Conservation (phyloP, 306 rosid genomes). For the Trifolium dubium region DNA sequence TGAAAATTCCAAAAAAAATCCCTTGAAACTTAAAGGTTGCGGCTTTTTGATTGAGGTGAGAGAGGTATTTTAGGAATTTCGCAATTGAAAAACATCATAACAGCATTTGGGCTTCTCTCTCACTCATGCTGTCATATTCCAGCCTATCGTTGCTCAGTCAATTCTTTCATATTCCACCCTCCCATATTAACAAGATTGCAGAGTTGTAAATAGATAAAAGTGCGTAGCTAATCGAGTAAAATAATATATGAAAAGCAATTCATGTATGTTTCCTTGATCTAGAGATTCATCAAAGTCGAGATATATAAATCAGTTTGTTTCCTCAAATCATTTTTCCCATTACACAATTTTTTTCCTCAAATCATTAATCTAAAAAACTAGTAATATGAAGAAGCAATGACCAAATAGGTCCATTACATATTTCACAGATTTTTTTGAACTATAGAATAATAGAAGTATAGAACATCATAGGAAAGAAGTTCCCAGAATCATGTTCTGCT, state of each 20-base stretch:
- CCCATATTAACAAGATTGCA: neutral
- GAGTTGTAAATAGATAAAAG: neutral
- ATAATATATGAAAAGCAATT: slow-evolving; percentile 11
- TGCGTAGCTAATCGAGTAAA: neutral
- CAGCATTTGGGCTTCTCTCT: neutral
- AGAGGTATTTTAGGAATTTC: neutral
- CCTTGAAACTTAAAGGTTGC: neutral
- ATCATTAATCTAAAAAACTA: neutral
- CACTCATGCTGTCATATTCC: neutral
- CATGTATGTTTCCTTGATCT: slow-evolving; percentile 33
- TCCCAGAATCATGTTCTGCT: neutral
- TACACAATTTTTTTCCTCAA: too few species aligned
- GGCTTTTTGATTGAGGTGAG: neutral
- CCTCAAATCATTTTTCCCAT: neutral
- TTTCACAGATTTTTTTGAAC: neutral
- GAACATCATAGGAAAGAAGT: slow-evolving; percentile 14
- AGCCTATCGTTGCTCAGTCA: neutral
- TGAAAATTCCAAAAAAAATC: neutral
- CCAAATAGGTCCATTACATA: too few species aligned
- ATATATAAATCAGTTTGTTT: slow-evolving; percentile 24
- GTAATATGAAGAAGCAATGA: slow-evolving; percentile 19
- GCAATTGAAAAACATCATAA: neutral
- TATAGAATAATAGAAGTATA: neutral
- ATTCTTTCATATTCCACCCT: neutral
- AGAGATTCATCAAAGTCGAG: slow-evolving; percentile 25